Evolutionary conservation across 768 basidiomycete genomes (phyloP).

Genomic region (Mycena metata): DNA sequence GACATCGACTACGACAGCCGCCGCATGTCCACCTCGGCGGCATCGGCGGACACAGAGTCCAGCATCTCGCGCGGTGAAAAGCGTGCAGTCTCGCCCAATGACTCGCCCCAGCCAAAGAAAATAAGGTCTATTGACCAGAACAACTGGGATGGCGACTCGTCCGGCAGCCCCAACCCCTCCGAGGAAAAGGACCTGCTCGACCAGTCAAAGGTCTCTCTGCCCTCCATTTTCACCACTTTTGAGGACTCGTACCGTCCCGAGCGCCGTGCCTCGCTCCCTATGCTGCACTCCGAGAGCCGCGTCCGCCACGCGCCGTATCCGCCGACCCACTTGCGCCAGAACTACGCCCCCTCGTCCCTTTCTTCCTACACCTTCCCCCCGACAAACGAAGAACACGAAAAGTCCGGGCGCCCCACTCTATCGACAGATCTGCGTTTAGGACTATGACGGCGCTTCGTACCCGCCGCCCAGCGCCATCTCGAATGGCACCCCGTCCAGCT

Average conservation of each 20-base stretch:
- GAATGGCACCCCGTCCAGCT: slow-evolving; percentile 63
- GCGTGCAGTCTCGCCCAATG: slow-evolving; percentile 66
- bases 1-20: slow-evolving; percentile 72
- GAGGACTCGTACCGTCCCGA: slow-evolving; percentile 72
- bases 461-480: slow-evolving; percentile 62
- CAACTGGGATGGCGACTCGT: slow-evolving; percentile 52
- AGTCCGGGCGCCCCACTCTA: slow-evolving; percentile 62
- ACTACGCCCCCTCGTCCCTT: slow-evolving; percentile 60
- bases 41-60: slow-evolving; percentile 79
- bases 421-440: slow-evolving; percentile 62
- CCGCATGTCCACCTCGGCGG: slow-evolving; percentile 85
- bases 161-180: slow-evolving; percentile 42
- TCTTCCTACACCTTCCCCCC: slow-evolving; percentile 71
- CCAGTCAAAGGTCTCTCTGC: slow-evolving; percentile 73
- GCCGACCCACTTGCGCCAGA: slow-evolving; percentile 58
- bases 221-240: slow-evolving; percentile 80
- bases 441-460: slow-evolving; percentile 59
- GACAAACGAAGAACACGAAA: slow-evolving; percentile 54
- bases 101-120: slow-evolving; percentile 69
- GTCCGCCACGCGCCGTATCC: slow-evolving; percentile 72
- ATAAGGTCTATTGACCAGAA: slow-evolving; percentile 52
- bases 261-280: slow-evolving; percentile 76
- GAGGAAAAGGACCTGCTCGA: slow-evolving; percentile 59
- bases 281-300: slow-evolving; percentile 67
- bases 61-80: slow-evolving; percentile 74